Percentiles rank a stretch among this genome's conserved stretches.
phyloP scores from a whole-genome alignment of 345 rosid species.

The Eucalyptus cloeziana region DNA sequence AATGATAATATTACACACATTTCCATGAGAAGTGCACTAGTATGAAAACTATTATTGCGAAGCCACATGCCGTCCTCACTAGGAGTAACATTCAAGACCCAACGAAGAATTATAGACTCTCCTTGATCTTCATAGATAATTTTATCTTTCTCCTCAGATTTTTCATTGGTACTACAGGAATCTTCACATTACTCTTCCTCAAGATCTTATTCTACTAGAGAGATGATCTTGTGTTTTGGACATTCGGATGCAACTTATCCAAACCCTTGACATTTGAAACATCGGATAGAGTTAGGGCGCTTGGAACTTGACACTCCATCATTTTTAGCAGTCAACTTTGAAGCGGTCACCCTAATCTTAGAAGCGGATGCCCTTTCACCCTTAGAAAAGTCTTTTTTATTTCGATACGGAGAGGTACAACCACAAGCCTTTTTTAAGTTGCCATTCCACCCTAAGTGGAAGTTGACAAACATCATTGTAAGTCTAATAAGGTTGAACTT shows the following conservation, averaged over 20 bases:
- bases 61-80: background rate
- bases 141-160: accelerated
- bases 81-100: background rate
- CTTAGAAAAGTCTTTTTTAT: background rate
- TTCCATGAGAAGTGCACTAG: background rate
- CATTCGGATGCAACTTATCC: background rate
- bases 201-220: background rate
- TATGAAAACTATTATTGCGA: background rate
- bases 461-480: background rate
- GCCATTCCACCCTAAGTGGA: background rate
- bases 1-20: background rate
- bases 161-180: background rate
- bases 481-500: background rate
- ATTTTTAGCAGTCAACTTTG: background rate
- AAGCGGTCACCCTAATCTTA: background rate
- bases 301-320: background rate
- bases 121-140: background rate
- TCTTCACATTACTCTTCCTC: background rate
- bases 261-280: background rate
- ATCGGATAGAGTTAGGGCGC: background rate
- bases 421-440: background rate
- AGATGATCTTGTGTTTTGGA: background rate
- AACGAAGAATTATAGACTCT: background rate
- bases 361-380: background rate
- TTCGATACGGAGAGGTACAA: accelerated